These are phyloP conservation scores for Paramecium pentaurelia DNA, from an alignment of 73 alveolate species.

Conservation along the genomic window DNA sequence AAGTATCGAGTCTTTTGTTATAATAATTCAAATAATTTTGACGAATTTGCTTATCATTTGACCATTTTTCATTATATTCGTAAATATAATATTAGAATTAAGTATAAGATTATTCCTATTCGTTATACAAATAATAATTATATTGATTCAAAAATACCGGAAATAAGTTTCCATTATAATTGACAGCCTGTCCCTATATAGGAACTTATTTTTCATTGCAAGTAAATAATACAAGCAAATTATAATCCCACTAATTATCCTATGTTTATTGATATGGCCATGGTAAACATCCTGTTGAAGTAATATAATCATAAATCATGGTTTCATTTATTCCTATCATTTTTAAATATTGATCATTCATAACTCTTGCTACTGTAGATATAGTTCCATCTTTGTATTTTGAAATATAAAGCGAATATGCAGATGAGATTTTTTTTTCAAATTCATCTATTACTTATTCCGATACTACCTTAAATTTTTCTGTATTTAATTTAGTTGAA, in stretches of 20 bases:
- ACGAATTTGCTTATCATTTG: not conserved
- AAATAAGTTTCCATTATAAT: not conserved
- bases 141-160: not conserved
- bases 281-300: not conserved
- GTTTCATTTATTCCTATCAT: not conserved
- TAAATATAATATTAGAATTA: not conserved
- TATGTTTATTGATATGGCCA: not conserved
- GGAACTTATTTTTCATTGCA: not conserved
- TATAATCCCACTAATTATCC: not conserved
- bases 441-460: not conserved
- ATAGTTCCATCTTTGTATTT: not conserved
- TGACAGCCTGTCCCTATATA: not conserved
- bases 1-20: not conserved
- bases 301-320: not conserved
- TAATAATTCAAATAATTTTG: not conserved
- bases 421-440: not conserved
- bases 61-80: not conserved
- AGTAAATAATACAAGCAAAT: not conserved
- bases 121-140: not conserved
- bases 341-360: not conserved
- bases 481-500: not conserved
- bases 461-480: not conserved
- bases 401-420: not conserved
- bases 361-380: not conserved
- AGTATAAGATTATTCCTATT: not conserved